A percentile compares a stretch with the other conserved stretches of the same genome.
Evolutionary conservation across 225 moss, liverwort and hornwort genomes (phyloP).

Genomic region (Pseudoscleropodium purum): DNA sequence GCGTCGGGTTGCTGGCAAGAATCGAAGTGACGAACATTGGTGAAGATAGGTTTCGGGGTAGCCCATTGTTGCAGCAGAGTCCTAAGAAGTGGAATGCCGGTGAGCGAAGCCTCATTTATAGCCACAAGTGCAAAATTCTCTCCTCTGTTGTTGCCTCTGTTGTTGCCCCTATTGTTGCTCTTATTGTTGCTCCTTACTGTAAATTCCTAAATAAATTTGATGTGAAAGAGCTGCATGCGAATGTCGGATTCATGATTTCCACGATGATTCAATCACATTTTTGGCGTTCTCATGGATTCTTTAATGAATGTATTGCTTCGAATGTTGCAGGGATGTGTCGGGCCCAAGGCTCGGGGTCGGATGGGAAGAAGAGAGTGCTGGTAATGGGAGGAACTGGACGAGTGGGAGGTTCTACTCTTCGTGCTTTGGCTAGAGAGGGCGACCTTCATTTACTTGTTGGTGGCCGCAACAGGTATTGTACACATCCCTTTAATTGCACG

Average conservation of each 20-base stretch:
- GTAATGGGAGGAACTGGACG: conserved; percentile 89
- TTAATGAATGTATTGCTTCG: background rate
- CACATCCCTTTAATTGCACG: background rate
- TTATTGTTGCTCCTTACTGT: background rate
- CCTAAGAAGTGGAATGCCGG: conserved; percentile 9
- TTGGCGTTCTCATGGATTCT: background rate
- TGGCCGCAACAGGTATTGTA: conserved; percentile 64
- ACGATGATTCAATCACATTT: background rate
- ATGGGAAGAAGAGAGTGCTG: conserved; percentile 33
- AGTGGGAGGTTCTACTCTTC: conserved; percentile 66
- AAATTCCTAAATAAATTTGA: background rate
- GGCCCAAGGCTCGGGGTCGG: background rate
- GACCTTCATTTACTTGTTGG: conserved; percentile 58
- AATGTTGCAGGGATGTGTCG: conserved; percentile 2
- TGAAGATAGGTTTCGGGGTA: background rate
- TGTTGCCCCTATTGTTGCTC: no score
- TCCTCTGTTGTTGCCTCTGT: background rate
- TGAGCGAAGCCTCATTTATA: background rate
- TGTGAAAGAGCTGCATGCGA: background rate
- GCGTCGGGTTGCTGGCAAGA: background rate
- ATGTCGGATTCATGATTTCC: background rate
- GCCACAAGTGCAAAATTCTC: background rate
- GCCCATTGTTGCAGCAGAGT: background rate
- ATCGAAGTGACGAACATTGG: background rate
- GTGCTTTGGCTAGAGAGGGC: conserved; percentile 53